Evolutionary conservation across 805 yeast genomes (phyloP).

Genomic region (Cyberlindnera sargentensis): DNA sequence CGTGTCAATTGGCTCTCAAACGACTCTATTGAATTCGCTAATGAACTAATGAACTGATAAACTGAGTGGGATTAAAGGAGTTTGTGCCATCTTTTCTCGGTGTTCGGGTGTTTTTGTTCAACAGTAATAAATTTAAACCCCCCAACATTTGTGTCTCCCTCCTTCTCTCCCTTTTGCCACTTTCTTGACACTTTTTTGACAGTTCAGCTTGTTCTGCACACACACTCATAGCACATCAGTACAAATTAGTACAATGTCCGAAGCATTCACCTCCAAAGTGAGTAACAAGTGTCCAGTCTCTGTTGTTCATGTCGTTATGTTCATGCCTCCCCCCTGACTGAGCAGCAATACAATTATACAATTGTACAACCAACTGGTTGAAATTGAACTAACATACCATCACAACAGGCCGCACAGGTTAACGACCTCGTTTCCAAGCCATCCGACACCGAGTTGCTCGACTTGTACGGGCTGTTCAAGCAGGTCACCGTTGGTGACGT

Average conservation of each 20-base stretch:
- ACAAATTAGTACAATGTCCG: neutral
- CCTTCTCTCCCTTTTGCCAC: neutral
- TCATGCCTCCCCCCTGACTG: too few species aligned
- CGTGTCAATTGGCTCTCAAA: too few species aligned
- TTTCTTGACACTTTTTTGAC: neutral
- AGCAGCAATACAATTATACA: too few species aligned
- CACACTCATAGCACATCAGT: too few species aligned
- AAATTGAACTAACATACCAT: neutral
- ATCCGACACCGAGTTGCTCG: conserved; percentile 75
- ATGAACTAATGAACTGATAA: too few species aligned
- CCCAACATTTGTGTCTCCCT: neutral
- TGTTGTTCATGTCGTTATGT: too few species aligned
- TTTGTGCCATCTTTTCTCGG: too few species aligned
- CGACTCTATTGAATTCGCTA: too few species aligned
- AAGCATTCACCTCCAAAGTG: conserved; percentile 1
- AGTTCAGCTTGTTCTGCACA: too few species aligned
- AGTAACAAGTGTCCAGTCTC: neutral
- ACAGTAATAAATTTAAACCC: neutral
- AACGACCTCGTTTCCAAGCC: conserved; percentile 72
- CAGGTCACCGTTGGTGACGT: conserved; percentile 98
- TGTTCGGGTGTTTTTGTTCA: too few species aligned
- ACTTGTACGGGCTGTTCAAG: conserved; percentile 88
- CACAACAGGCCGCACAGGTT: conserved; percentile 69
- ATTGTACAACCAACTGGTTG: too few species aligned
- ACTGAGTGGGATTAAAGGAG: too few species aligned